Conservation (phyloP, 805 yeast genomes). For the Candida dajiaensis region DNA sequence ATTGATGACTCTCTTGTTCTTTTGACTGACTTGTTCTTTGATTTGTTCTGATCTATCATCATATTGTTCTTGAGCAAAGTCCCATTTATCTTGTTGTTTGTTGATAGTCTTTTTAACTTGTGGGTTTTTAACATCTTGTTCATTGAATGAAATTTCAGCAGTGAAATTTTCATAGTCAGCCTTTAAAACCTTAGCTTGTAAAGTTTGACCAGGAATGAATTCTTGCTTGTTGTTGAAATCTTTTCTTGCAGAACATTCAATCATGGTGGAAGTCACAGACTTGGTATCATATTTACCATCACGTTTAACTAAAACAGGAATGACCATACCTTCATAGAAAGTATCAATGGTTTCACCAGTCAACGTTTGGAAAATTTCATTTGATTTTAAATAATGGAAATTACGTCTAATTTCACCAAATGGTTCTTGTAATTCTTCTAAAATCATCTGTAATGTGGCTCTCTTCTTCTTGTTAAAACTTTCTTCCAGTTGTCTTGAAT, state of each 20-base stretch:
- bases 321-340: slow-evolving; percentile 60
- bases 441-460: slow-evolving; percentile 76
- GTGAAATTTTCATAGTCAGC: slow-evolving; percentile 71
- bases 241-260: slow-evolving; percentile 54
- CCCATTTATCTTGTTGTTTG: slow-evolving; percentile 71
- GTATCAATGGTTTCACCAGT: slow-evolving; percentile 80
- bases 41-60: slow-evolving; percentile 55
- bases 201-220: slow-evolving; percentile 66
- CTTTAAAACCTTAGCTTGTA: slow-evolving; percentile 70
- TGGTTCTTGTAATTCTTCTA: slow-evolving; percentile 81
- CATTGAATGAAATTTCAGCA: slow-evolving; percentile 67
- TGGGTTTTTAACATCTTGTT: slow-evolving; percentile 53
- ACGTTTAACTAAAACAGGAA: slow-evolving; percentile 68
- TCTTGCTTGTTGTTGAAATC: slow-evolving; percentile 40
- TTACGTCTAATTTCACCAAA: slow-evolving; percentile 80
- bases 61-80: slow-evolving; percentile 63
- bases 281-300: slow-evolving; percentile 42
- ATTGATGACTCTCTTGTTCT: slow-evolving; percentile 72
- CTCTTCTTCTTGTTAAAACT: slow-evolving; percentile 68
- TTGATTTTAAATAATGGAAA: slow-evolving; percentile 55
- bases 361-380: slow-evolving; percentile 79
- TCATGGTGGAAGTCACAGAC: slow-evolving; percentile 50
- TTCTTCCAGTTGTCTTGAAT: slow-evolving; percentile 81
- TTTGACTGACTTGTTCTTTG: slow-evolving; percentile 58
- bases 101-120: slow-evolving; percentile 27